These are phyloP conservation scores for Rhizoclosmatium globosum DNA, from an alignment of 192 early-diverging fungal species.

Conservation along the genomic window DNA sequence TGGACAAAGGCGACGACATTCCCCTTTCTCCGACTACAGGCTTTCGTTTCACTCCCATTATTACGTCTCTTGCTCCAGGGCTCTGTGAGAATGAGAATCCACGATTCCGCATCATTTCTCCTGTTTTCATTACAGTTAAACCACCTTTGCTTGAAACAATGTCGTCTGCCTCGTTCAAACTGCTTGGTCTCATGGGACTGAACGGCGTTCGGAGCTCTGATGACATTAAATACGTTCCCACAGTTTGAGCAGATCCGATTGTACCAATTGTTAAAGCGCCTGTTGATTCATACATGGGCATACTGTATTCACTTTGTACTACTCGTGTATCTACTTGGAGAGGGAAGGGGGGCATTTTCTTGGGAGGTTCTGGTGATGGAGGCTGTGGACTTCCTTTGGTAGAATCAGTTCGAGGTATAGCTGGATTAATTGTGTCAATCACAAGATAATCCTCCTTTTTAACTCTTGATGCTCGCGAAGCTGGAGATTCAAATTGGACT, in stretches of 20 bases:
- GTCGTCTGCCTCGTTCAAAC: constrained; percentile 2
- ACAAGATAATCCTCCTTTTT: too few species aligned
- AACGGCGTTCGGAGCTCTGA: constrained; percentile 10
- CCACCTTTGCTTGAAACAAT: background rate
- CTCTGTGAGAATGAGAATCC: constrained; percentile 57
- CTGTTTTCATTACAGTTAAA: constrained; percentile 51
- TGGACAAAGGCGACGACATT: background rate
- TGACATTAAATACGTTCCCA: constrained; percentile 18
- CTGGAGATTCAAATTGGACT: too few species aligned
- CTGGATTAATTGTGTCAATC: too few species aligned
- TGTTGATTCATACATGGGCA: constrained; percentile 8
- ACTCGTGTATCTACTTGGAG: constrained; percentile 18
- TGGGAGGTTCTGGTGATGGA: background rate
- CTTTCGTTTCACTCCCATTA: constrained; percentile 19
- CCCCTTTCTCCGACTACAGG: background rate
- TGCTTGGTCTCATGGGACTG: background rate
- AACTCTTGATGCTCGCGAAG: too few species aligned
- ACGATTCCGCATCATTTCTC: constrained; percentile 48
- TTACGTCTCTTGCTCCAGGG: constrained; percentile 48
- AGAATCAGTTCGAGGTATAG: too few species aligned
- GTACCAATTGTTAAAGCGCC: background rate
- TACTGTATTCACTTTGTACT: constrained; percentile 30
- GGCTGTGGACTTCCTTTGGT: background rate
- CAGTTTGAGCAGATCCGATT: background rate
- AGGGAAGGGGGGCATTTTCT: background rate